Evolutionary conservation across 495 filamentous ascomycete species (phyloP), one percentile per base, ranked within the genome.

Genomic region (Hapsidospora chrysogenum): DNA sequence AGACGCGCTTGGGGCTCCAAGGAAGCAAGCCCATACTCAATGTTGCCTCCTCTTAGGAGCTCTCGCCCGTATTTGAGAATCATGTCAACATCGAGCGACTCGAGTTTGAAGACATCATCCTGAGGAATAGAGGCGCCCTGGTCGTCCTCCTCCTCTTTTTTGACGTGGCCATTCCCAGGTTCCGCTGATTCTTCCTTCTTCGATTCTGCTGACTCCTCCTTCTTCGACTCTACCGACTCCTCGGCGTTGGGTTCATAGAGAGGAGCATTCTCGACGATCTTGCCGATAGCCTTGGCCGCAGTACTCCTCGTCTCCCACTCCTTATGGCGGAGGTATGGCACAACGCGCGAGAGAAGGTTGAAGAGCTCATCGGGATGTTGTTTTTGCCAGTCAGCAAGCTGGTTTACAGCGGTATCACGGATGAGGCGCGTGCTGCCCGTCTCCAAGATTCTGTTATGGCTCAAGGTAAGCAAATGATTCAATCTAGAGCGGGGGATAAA

Each of bases 311-410:
- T 95, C 42, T 97, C 89, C 89, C 89, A 97, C 39, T 81, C 84
- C 50, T 85, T 93, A 37, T 85, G 84, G 37, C 78, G 70, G 11
- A 96, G 68, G 54, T 92, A 95, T 2, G 92, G 85, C 13, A 96
- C 72, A 28, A 97, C 86, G 31, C 87, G 70, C n/a, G 84, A 84
- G n/a, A 97, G 67, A 6, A 97, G 67, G 45, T 96, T 95, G 56
- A 95, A 96, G 3, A 96, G 64, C 49, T 97, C 89, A 53, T 96
- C 87, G 0, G 92, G 89, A 49, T 96, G 92, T 43, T 86, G 77
- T 50, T 92, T 96, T 56, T 96, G 92, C 41, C 94, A 85, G 63
- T 96, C 89, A 23, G 81, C 87, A 25, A 97, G 71, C 60, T 97
- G 89, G 49, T 89, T 80, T 23, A 92, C 92, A 38, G 89, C 89